These are phyloP conservation scores for Beverwykella pulmonaria DNA, from an alignment of 495 filamentous ascomycete genomes.

Conservation along the genomic window DNA sequence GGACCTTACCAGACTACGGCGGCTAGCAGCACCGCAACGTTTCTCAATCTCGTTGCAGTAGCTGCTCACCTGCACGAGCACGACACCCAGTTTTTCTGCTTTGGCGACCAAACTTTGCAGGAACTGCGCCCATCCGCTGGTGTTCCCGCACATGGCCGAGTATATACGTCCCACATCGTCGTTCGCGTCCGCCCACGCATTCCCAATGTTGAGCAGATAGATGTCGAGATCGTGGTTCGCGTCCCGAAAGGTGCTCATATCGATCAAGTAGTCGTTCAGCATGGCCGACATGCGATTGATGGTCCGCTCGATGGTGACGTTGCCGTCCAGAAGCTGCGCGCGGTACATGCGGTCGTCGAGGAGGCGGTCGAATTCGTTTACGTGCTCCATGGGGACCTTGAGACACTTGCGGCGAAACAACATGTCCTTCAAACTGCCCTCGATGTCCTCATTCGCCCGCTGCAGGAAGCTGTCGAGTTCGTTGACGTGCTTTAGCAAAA, in stretches of 20 bases:
- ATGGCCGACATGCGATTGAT: constrained; percentile 72
- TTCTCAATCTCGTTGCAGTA: constrained; percentile 47
- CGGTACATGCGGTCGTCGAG: constrained; percentile 81
- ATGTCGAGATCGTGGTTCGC: constrained; percentile 74
- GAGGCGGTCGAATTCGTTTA: constrained; percentile 85
- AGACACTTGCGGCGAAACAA: constrained; percentile 78
- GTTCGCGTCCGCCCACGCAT: constrained; percentile 51
- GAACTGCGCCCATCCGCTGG: constrained; percentile 44
- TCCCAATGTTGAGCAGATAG: constrained; percentile 67
- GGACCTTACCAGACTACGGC: constrained; percentile 40
- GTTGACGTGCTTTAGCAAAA: constrained; percentile 88
- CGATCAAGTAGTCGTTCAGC: constrained; percentile 74
- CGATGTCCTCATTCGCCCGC: constrained; percentile 80
- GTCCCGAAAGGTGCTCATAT: constrained; percentile 75
- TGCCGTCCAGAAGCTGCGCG: constrained; percentile 76
- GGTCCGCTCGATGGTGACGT: constrained; percentile 89
- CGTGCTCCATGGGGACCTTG: constrained; percentile 80
- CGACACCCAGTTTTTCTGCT: constrained; percentile 42
- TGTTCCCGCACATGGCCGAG: constrained; percentile 46
- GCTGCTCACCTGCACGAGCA: constrained; percentile 44
- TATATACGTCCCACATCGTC: constrained; percentile 41
- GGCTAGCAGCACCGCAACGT: constrained; percentile 47
- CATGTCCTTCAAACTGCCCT: constrained; percentile 78
- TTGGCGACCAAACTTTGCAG: constrained; percentile 43
- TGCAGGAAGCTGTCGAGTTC: constrained; percentile 91